A percentile compares a stretch with the other conserved stretches of the same genome.
Conservation (phyloP, 83 land plant genomes). For the Diphasiastrum complanatum region DNA sequence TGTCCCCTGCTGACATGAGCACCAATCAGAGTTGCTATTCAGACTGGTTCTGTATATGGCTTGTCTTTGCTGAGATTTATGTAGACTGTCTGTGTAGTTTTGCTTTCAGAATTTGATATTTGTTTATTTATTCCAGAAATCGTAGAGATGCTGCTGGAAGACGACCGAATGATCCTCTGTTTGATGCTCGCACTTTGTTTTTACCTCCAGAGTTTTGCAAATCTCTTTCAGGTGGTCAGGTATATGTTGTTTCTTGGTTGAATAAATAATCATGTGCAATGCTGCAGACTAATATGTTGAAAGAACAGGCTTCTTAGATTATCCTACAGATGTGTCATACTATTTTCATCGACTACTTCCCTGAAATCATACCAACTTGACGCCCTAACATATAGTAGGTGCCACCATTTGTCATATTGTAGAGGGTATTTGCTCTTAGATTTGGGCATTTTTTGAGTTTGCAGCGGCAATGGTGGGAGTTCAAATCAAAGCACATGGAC, state of each 20-base stretch:
- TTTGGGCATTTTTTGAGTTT: neutral
- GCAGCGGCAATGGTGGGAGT: constrained; percentile 99
- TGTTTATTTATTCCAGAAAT: constrained; percentile 28
- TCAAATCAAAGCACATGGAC: constrained; percentile 97
- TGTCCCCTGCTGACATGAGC: no score
- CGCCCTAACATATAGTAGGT: neutral
- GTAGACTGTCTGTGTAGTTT: neutral
- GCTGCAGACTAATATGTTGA: neutral
- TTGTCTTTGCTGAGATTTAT: neutral
- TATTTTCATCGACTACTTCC: no score
- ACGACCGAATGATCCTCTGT: constrained; percentile 56
- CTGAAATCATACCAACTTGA: no score
- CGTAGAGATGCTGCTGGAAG: constrained; percentile 74
- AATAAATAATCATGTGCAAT: neutral
- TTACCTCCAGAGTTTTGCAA: constrained; percentile 71
- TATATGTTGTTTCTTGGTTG: constrained; percentile 9
- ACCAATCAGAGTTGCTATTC: neutral
- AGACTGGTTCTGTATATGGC: neutral
- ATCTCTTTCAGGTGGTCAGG: constrained; percentile 81
- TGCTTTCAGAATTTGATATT: neutral
- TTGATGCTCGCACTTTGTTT: constrained; percentile 78
- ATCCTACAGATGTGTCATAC: no score
- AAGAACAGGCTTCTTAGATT: no score
- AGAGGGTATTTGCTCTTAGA: neutral
- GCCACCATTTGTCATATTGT: neutral